Evolutionary conservation across 768 basidiomycete species (phyloP), one percentile per base, ranked within the genome.

Genomic region (Imleria badia): DNA sequence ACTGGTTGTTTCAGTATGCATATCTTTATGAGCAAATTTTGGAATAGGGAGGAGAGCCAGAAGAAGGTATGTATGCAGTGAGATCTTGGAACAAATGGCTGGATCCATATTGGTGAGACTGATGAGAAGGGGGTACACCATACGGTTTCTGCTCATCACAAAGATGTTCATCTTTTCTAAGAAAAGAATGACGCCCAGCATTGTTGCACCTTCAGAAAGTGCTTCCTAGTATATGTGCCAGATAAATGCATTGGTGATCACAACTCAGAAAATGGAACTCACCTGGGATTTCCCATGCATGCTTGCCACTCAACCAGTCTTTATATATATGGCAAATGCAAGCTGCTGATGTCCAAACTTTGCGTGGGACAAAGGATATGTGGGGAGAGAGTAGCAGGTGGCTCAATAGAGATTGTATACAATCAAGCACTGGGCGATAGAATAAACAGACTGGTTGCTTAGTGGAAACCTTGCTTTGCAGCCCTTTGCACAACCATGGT

Each of bases 341-440:
- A 15, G 60, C 59, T 5, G 52, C 50, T 1, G 26, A 51, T 20
- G 43, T 54, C 43, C 57, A 72, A 1, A 61, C 40, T 26, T 47
- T 56, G 6, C 59, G 44, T 6, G 68, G 68, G 15, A 42, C 29
- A 17, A 67, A 62, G 2, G 59, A 51, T 6, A 73, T 59, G 35
- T 63, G 44, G n/a, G 69, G 59, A 14, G 57, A 40, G 1, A 75
- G 34, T 1, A 67, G 45, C 1, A 66, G 72, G 51, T 51, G 31
- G 14, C 58, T 55, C 8, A 74, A 39, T 1, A 74, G 55, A 5
- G 61, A 48, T 39, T 70, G 55, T 0, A 74, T 10, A 23, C 69
- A 74, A 14, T 73, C 54, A 7, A 74, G 29, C 4, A 63, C 44
- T 47, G 66, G 54, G 11, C 56, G 56, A 55, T 74, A 74, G 53